phyloP scores from a whole-genome alignment of 192 early-diverging fungal genomes.

The Mortierella hygrophila region DNA sequence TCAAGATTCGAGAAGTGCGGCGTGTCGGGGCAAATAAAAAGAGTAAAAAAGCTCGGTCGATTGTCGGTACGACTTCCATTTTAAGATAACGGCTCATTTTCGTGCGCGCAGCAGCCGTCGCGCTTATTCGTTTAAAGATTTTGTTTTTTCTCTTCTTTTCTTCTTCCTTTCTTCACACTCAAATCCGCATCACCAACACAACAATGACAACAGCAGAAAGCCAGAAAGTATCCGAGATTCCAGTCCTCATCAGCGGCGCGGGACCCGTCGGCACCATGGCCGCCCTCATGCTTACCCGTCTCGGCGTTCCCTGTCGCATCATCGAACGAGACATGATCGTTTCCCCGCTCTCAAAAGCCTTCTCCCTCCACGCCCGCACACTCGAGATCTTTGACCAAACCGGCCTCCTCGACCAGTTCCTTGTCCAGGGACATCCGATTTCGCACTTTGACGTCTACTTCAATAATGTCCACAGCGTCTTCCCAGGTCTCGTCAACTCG shows the following conservation, averaged over 20 bases:
- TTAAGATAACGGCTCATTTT: neutral
- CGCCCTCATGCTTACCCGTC: constrained; percentile 43
- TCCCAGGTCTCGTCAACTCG: constrained; percentile 32
- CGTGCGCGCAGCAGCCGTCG: too few relatives aligned
- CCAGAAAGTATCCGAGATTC: constrained; percentile 11
- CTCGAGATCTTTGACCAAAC: constrained; percentile 49
- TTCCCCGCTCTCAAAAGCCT: constrained; percentile 41
- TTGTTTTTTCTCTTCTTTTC: neutral
- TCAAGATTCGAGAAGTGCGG: neutral
- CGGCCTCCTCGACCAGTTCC: constrained; percentile 38
- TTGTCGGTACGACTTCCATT: neutral
- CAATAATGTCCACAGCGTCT: constrained; percentile 10
- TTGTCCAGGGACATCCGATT: constrained; percentile 36
- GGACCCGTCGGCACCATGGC: constrained; percentile 51
- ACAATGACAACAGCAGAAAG: neutral
- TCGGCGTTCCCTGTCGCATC: constrained; percentile 33
- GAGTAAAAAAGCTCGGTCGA: too few relatives aligned
- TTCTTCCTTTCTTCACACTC: neutral
- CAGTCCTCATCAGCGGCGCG: constrained; percentile 54
- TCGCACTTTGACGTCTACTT: constrained; percentile 41
- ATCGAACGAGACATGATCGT: constrained; percentile 37
- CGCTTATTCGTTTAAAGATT: neutral
- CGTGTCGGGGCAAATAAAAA: neutral
- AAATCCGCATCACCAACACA: neutral
- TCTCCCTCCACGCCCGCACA: constrained; percentile 46